Evolutionary conservation across 257 asterid genomes (phyloP).

Genomic region (Marsdenia floribunda): DNA sequence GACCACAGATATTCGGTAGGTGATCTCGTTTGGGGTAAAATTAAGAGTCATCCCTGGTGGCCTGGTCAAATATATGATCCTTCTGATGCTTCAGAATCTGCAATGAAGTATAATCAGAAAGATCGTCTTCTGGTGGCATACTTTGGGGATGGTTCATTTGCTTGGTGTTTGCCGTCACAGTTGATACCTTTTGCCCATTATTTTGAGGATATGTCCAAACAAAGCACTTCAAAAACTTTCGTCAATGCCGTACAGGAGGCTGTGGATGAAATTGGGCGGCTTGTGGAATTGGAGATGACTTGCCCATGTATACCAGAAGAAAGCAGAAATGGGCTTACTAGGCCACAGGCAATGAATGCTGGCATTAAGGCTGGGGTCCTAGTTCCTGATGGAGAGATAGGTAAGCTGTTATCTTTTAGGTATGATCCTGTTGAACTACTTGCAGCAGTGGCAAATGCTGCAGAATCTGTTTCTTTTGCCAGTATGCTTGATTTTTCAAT

Average conservation of each 20-base stretch:
- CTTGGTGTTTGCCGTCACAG: conserved; percentile 52
- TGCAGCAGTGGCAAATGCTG: conserved; percentile 25
- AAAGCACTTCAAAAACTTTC: conserved; percentile 36
- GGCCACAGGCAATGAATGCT: conserved; percentile 41
- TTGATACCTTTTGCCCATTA: conserved; percentile 37
- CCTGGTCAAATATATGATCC: conserved; percentile 78
- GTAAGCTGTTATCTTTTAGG: conserved; percentile 31
- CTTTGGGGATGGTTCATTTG: conserved; percentile 46
- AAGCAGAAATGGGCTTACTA: conserved; percentile 28
- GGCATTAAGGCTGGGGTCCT: conserved; percentile 48
- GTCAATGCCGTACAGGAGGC: conserved; percentile 39
- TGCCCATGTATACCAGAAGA: conserved; percentile 46
- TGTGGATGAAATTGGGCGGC: conserved; percentile 32
- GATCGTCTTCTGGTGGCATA: conserved; percentile 62
- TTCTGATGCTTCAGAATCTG: conserved; percentile 54
- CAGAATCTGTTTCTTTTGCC: conserved; percentile 20
- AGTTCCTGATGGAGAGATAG: conserved; percentile 46
- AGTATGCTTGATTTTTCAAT: conserved; percentile 41
- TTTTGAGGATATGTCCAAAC: conserved; percentile 35
- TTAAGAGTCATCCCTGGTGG: conserved; percentile 85
- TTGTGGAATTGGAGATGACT: conserved; percentile 22
- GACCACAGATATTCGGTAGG: conserved; percentile 46
- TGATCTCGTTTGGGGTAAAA: conserved; percentile 87
- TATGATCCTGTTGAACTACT: conserved; percentile 40
- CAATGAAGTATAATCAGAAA: conserved; percentile 37